These are phyloP conservation scores for Volvox africanus DNA, from an alignment of 139 green algal species.

Conservation along the genomic window DNA sequence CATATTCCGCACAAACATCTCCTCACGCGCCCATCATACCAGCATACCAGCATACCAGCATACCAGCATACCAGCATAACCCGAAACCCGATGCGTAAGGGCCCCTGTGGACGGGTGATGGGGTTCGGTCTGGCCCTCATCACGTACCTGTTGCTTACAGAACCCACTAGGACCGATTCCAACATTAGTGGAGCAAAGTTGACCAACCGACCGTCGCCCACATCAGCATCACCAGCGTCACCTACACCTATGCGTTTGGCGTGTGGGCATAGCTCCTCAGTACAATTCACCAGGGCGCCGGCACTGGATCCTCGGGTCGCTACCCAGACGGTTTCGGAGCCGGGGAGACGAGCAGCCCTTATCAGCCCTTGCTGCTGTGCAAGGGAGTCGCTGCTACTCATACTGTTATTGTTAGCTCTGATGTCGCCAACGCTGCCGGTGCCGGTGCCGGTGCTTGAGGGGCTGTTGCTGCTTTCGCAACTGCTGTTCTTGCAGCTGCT, in stretches of 20 bases:
- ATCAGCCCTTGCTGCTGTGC: not conserved
- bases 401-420: not conserved
- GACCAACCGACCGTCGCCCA: not conserved
- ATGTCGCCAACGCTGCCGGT: not conserved
- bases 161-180: not conserved
- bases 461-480: no score
- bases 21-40: no score
- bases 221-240: no score
- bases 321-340: slow-evolving; percentile 5
- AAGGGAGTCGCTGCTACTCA: not conserved
- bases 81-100: not conserved
- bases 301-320: not conserved
- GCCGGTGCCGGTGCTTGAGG: not conserved
- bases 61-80: not conserved
- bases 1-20: no score
- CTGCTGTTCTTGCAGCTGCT: no score
- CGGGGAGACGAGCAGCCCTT: not conserved
- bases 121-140: not conserved
- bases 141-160: not conserved
- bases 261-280: not conserved
- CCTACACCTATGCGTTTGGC: not conserved
- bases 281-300: not conserved
- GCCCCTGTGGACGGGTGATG: no score
- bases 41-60: not conserved
- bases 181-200: not conserved